Evolutionary conservation across 352 stramenopile genomes (phyloP).

Genomic region (Saprolegnia diclina): DNA sequence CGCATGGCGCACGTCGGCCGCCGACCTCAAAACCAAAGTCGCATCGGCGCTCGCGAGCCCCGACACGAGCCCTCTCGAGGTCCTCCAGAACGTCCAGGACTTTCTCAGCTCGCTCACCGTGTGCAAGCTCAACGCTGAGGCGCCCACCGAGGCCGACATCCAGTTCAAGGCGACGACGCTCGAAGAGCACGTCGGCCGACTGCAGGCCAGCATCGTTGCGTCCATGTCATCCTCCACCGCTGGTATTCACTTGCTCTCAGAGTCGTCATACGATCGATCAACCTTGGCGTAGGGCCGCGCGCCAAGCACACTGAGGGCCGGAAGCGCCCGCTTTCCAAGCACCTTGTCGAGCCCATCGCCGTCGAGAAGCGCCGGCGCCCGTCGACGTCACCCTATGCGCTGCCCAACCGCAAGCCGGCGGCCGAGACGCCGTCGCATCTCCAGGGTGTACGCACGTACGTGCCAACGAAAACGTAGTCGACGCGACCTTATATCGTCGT

Average conservation of each 20-base stretch:
- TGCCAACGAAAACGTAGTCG: constrained; percentile 1
- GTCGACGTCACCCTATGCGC: constrained; percentile 21
- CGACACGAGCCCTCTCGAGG: neutral
- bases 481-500: neutral
- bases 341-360: neutral
- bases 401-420: constrained; percentile 2
- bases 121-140: neutral
- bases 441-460: constrained; percentile 3
- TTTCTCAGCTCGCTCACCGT: neutral
- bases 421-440: constrained; percentile 8
- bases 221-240: neutral
- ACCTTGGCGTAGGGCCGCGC: neutral
- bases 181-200: neutral
- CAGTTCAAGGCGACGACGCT: neutral
- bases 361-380: constrained; percentile 21
- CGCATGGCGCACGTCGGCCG: neutral
- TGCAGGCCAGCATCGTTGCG: neutral
- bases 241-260: neutral
- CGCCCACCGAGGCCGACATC: neutral
- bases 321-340: constrained; percentile 13
- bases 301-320: neutral
- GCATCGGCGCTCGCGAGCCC: neutral
- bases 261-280: neutral
- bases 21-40: constrained; percentile 9
- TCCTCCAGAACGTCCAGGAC: constrained; percentile 4